Percentiles rank a stretch among this genome's conserved stretches.
Conservation (phyloP, 345 rosid genomes). For the Moricandia arvensis region DNA sequence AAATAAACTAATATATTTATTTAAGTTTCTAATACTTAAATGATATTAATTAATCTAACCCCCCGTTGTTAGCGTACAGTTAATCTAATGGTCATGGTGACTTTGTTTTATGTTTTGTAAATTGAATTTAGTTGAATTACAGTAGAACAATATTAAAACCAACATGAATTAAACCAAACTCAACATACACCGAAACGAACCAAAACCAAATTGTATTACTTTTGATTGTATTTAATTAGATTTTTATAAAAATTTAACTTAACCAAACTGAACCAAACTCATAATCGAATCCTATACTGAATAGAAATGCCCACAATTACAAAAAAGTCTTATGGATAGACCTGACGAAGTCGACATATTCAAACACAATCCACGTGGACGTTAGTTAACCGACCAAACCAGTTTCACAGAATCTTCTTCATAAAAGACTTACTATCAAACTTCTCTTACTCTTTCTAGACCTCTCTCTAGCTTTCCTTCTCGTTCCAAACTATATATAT, state of each 20-base stretch:
- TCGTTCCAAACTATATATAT: slow-evolving; percentile 2
- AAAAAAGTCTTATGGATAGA: neutral
- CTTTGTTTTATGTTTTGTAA: neutral
- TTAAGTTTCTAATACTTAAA: no score
- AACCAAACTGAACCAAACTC: neutral
- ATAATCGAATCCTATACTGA: neutral
- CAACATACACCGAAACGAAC: neutral
- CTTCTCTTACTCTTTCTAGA: slow-evolving; percentile 29
- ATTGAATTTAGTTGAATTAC: neutral
- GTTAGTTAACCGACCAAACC: slow-evolving; percentile 22
- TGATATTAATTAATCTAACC: no score
- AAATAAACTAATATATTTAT: no score
- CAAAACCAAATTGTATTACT: no score
- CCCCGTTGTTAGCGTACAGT: no score
- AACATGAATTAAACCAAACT: neutral
- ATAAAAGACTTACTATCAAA: neutral
- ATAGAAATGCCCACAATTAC: neutral
- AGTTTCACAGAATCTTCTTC: slow-evolving; percentile 22
- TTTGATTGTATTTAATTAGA: no score
- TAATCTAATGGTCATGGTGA: neutral
- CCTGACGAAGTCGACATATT: no score
- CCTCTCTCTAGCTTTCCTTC: slow-evolving; percentile 23
- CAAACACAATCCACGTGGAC: slow-evolving; percentile 17
- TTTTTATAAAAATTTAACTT: no score
- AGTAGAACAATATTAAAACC: neutral